A percentile compares a stretch with the other conserved stretches of the same genome.
Evolutionary conservation across 805 yeast genomes (phyloP).

Genomic region (Pichia gijzeniarum): DNA sequence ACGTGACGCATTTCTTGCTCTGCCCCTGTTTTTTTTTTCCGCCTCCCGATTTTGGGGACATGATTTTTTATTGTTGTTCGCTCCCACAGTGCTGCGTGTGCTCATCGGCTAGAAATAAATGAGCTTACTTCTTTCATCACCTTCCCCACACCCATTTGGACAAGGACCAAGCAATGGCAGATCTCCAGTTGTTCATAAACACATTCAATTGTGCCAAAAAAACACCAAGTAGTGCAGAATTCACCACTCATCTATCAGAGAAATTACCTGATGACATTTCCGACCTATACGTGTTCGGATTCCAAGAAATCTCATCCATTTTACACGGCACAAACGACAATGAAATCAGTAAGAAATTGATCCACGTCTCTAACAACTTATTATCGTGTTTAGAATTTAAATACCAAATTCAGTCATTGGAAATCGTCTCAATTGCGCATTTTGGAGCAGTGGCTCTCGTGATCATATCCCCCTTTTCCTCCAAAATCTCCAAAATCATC

Average conservation of each 20-base stretch:
- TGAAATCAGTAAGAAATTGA: conserved; percentile 33
- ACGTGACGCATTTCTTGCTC: too few species aligned
- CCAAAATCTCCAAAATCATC: conserved; percentile 19
- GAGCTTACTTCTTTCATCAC: too few species aligned
- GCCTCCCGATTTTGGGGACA: too few species aligned
- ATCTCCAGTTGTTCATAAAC: conserved; percentile 15
- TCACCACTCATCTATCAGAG: conserved; percentile 25
- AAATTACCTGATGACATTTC: conserved; percentile 24
- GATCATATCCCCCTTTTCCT: conserved; percentile 37
- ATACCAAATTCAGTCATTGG: conserved; percentile 33
- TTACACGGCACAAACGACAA: conserved; percentile 45
- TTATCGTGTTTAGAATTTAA: conserved; percentile 30
- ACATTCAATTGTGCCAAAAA: conserved; percentile 56
- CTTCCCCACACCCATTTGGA: too few species aligned
- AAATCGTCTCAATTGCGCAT: conserved; percentile 37
- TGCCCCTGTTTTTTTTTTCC: too few species aligned
- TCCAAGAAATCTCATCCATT: conserved; percentile 57
- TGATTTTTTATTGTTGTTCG: too few species aligned
- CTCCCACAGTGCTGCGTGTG: too few species aligned
- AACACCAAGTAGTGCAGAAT: conserved; percentile 30
- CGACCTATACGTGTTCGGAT: conserved; percentile 52
- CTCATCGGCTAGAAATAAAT: too few species aligned
- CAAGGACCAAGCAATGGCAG: too few species aligned
- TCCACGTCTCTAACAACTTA: conserved; percentile 32
- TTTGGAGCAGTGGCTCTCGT: conserved; percentile 56